A percentile compares a stretch with the other conserved stretches of the same genome.
phyloP scores from a whole-genome alignment of 2,329 filamentous ascomycete genomes.

The Ophiobolus disseminans region DNA sequence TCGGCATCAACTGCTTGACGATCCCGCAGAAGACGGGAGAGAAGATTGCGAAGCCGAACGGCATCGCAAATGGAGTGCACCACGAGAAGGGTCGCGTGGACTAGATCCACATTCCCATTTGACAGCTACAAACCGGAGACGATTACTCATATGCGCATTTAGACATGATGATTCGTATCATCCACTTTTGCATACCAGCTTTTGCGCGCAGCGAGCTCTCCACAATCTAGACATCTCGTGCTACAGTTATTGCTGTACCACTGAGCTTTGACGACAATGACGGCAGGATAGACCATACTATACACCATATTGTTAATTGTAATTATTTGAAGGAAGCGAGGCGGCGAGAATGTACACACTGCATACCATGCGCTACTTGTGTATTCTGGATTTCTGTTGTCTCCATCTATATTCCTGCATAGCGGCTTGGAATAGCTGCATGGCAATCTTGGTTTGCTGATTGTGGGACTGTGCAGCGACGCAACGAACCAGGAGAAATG shows the following conservation, averaged over 20 bases:
- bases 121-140: background rate
- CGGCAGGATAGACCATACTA: conserved; percentile 7
- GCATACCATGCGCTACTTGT: too few species aligned
- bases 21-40: conserved; percentile 60
- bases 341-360: too few species aligned
- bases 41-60: conserved; percentile 36
- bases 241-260: conserved; percentile 1
- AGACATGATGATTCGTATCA: conserved; percentile 2
- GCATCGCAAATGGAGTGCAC: conserved; percentile 33
- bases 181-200: conserved; percentile 5
- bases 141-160: background rate
- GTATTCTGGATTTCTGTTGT: background rate
- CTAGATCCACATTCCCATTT: conserved; percentile 16
- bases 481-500: background rate
- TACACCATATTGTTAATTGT: conserved; percentile 9
- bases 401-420: background rate
- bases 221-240: conserved; percentile 4
- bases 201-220: background rate
- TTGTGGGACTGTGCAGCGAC: background rate
- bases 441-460: background rate
- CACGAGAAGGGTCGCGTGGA: conserved; percentile 44
- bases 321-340: conserved; percentile 3
- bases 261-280: conserved; percentile 6
- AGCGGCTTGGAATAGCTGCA: background rate
- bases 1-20: conserved; percentile 94